Evolutionary conservation across 129 eudicot genomes (phyloP).

Genomic region (Cynara cardunculus): DNA sequence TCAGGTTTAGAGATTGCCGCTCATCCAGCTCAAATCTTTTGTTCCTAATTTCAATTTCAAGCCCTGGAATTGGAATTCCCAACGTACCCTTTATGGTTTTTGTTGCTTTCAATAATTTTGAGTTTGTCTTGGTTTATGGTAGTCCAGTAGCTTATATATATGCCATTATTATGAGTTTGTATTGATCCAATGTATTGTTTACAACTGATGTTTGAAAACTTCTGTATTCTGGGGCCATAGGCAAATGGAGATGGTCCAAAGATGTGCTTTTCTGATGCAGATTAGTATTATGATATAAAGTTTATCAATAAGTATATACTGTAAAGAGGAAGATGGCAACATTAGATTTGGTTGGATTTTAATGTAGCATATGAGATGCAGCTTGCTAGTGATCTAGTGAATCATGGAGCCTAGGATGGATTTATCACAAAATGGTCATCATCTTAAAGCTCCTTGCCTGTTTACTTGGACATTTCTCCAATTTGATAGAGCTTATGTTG

Average conservation of each 20-base stretch:
- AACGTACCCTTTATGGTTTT: neutral
- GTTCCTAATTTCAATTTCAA: neutral
- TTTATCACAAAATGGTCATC: neutral
- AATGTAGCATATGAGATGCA: neutral
- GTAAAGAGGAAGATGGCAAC: neutral
- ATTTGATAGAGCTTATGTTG: neutral
- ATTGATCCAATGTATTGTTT: neutral
- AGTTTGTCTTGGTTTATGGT: neutral
- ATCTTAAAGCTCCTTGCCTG: neutral
- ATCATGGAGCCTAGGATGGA: neutral
- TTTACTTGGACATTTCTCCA: neutral
- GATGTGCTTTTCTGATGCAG: neutral
- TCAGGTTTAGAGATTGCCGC: neutral
- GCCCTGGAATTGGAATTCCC: neutral
- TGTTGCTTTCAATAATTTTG: neutral
- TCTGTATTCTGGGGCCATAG: neutral
- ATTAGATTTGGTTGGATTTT: neutral
- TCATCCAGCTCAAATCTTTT: neutral
- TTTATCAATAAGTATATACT: neutral
- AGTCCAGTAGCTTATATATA: neutral
- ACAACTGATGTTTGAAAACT: neutral
- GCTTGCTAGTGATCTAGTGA: neutral
- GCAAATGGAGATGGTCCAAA: neutral
- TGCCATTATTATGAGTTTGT: neutral
- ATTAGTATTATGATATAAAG: neutral